Conservation (phyloP, 352 stramenopile genomes). For the Phytophthora sp. region DNA sequence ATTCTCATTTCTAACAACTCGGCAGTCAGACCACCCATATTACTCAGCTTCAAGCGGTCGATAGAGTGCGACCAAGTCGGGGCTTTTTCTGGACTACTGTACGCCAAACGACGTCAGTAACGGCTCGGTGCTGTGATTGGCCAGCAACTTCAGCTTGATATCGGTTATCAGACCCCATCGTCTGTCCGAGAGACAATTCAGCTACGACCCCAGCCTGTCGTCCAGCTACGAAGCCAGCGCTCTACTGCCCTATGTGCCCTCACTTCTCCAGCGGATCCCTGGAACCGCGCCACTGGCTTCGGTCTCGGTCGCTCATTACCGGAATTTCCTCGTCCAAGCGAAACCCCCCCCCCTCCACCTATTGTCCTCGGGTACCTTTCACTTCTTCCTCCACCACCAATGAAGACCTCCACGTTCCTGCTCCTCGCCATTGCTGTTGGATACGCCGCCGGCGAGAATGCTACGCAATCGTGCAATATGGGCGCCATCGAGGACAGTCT, state of each 20-base stretch:
- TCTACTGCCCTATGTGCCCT: too few species aligned
- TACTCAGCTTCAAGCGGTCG: too few species aligned
- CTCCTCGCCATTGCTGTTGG: constrained; percentile 24
- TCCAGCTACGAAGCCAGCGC: too few species aligned
- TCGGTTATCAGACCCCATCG: constrained; percentile 31
- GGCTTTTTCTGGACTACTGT: too few species aligned
- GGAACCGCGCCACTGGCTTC: not conserved
- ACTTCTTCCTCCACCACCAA: constrained; percentile 18
- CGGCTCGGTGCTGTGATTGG: constrained; percentile 14
- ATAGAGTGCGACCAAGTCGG: too few species aligned
- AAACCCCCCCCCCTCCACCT: constrained; percentile 1
- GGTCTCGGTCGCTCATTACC: constrained; percentile 18
- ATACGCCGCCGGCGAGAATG: constrained; percentile 21
- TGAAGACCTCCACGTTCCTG: constrained; percentile 36
- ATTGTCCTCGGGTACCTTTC: constrained; percentile 9
- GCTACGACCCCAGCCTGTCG: constrained; percentile 3
- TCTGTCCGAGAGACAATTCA: constrained; percentile 27
- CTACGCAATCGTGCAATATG: constrained; percentile 49
- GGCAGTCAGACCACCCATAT: not conserved
- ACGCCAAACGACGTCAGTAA: constrained; percentile 12
- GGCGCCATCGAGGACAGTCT: constrained; percentile 53
- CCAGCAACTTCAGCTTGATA: constrained; percentile 27
- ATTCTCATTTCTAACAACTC: constrained; percentile 7
- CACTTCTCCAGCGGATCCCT: too few species aligned
- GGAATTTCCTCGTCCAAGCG: constrained; percentile 24